Evolutionary conservation across 73 alveolate species (phyloP).

Genomic region (Diophrys appendiculata): DNA sequence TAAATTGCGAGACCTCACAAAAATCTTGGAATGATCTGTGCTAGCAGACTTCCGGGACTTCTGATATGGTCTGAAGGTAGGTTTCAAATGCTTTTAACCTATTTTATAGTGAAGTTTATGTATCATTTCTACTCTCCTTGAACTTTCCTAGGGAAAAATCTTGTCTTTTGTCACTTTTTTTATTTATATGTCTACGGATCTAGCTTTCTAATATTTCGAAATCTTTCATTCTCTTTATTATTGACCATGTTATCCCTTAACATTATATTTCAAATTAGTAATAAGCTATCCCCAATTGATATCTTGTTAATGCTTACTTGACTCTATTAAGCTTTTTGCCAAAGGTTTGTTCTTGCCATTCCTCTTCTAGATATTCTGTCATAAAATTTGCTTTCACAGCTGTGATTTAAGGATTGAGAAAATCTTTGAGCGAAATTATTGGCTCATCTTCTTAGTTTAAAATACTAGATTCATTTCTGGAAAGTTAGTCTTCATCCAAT

Average conservation of each 20-base stretch:
- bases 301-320: not conserved
- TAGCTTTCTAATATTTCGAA: not conserved
- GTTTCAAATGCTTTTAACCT: not conserved
- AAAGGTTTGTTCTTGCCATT: too few relatives aligned
- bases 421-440: too few relatives aligned
- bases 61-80: constrained; percentile 1
- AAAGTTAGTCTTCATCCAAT: too few relatives aligned
- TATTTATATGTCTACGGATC: not conserved
- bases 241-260: constrained; percentile 11
- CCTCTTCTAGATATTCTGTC: too few relatives aligned
- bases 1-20: constrained; percentile 12
- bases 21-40: not conserved
- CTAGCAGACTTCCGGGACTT: not conserved
- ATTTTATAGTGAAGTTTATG: not conserved
- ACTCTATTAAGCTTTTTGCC: not conserved
- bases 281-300: not conserved
- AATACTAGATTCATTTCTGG: too few relatives aligned
- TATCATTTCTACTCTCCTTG: constrained; percentile 18
- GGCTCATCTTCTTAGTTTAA: too few relatives aligned
- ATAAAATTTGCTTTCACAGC: too few relatives aligned
- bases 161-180: constrained; percentile 3
- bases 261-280: not conserved
- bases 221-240: constrained; percentile 3
- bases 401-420: too few relatives aligned
- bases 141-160: constrained; percentile 1